Evolutionary conservation across 257 asterid genomes (phyloP).

Genomic region (Nicotiana obtusifolia): DNA sequence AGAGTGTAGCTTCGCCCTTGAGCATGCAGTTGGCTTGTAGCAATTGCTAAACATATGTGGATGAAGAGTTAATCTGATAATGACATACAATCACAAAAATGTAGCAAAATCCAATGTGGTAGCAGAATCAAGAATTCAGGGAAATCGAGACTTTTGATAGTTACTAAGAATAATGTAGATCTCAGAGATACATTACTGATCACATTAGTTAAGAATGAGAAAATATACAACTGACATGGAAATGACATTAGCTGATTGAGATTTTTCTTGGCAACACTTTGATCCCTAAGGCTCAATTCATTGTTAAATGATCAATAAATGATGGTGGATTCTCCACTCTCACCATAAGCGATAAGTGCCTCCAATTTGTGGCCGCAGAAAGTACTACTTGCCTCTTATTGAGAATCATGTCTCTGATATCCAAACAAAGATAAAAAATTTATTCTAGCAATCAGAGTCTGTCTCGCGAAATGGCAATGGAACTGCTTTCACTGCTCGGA

Average conservation of each 20-base stretch:
- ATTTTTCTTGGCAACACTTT: constrained; percentile 9
- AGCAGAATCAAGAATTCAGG: neutral
- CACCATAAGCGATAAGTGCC: neutral
- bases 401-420: neutral
- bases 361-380: neutral
- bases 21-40: neutral
- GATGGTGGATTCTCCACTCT: neutral
- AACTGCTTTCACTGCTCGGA: constrained; percentile 83
- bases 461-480: constrained; percentile 78
- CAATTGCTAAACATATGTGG: neutral
- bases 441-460: constrained; percentile 54
- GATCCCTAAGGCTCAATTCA: neutral
- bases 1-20: too few relatives aligned
- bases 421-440: neutral
- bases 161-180: constrained; percentile 12
- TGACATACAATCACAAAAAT: neutral
- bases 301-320: neutral
- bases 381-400: constrained; percentile 9
- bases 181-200: constrained; percentile 3
- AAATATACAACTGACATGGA: constrained; percentile 7
- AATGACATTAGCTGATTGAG: constrained; percentile 10
- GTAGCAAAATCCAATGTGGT: neutral
- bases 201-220: constrained; percentile 7
- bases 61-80: neutral
- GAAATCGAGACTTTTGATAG: neutral